Conservation (phyloP, 2,329 filamentous ascomycete species). For the Aspergillus viridinutans region DNA sequence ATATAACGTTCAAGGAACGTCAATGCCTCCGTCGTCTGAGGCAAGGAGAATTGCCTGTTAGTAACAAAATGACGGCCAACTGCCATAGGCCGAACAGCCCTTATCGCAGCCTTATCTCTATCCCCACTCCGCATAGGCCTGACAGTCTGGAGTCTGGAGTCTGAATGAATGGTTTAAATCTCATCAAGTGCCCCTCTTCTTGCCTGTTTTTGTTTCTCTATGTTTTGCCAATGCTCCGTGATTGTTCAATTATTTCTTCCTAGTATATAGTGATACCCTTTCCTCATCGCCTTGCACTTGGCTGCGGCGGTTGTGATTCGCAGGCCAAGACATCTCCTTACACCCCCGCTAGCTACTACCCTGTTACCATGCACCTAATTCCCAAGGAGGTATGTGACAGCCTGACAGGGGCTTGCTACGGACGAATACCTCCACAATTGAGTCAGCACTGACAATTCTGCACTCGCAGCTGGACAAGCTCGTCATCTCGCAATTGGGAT, state of each 20-base stretch:
- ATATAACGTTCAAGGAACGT: too few species aligned
- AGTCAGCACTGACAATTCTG: background rate
- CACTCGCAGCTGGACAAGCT: slow-evolving; percentile 82
- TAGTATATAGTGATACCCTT: background rate
- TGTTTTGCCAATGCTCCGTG: background rate
- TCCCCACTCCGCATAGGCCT: slow-evolving; percentile 10
- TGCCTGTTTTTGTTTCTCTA: slow-evolving; percentile 2
- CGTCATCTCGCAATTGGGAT: slow-evolving; percentile 80
- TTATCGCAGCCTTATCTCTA: slow-evolving; percentile 15
- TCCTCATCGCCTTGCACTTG: slow-evolving; percentile 1
- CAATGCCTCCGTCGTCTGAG: too few species aligned
- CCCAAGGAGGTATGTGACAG: slow-evolving; percentile 40
- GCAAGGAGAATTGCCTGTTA: background rate
- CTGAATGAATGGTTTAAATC: slow-evolving; percentile 1
- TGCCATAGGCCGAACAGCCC: slow-evolving; percentile 10
- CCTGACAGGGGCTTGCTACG: background rate
- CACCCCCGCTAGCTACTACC: slow-evolving; percentile 4
- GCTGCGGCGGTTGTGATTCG: slow-evolving; percentile 9
- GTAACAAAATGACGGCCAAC: slow-evolving; percentile 6
- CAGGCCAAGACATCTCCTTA: slow-evolving; percentile 8
- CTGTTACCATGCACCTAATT: slow-evolving; percentile 42
- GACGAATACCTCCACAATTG: background rate
- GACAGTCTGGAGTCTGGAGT: too few species aligned
- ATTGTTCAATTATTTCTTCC: too few species aligned
- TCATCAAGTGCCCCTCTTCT: slow-evolving; percentile 1